Base-by-base conservation (phyloP, 2,329 filamentous ascomycete species). In the Penicillium sp. region DNA sequence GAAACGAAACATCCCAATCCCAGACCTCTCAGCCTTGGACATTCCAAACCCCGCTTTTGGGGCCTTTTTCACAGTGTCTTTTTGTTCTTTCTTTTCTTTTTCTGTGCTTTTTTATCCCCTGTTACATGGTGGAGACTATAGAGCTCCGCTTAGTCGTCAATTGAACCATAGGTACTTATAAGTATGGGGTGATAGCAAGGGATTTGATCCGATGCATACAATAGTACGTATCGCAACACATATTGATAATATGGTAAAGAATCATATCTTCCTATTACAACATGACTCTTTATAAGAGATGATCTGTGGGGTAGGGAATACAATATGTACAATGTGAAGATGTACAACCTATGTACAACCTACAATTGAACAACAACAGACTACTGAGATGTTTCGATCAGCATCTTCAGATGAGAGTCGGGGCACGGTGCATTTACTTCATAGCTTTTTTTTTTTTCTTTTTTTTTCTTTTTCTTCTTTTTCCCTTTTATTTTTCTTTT, bases 371-470 rank as follows among this genome's bases (percentile, higher is more conserved):
- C n/a, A n/a, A n/a, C n/a, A n/a, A n/a, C n/a, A n/a, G n/a, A n/a
- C n/a, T n/a, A n/a, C n/a, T n/a, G n/a, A n/a, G n/a, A 22, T 22
- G 22, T 22, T 22, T 54, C 56, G 50, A 55, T 57, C 55, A 47
- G 55, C 55, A 54, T 57, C 51, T 57, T 57, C 55, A 57, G 31
- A 56, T 4, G 14, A 35, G 31, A 8, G 14, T 50, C n/a, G 17
- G 50, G 50, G 50, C 50, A 53, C 56, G 47, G 50, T 56, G 43
- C 36, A 51, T 49, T 56, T 56, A 53, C 50, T 58, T 55, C 56
- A 36, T 46, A 46, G 54, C 12, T 33, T 11, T 11, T 11, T 14
- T 37, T 47, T 53, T 40, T 37, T 36, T 56, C 49, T 41, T 41
- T 50, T 26, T 56, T 50, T 38, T 8, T 43, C 38, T 54, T 48